Conservation (phyloP, 345 rosid species). For the Eucalyptus pumila region DNA sequence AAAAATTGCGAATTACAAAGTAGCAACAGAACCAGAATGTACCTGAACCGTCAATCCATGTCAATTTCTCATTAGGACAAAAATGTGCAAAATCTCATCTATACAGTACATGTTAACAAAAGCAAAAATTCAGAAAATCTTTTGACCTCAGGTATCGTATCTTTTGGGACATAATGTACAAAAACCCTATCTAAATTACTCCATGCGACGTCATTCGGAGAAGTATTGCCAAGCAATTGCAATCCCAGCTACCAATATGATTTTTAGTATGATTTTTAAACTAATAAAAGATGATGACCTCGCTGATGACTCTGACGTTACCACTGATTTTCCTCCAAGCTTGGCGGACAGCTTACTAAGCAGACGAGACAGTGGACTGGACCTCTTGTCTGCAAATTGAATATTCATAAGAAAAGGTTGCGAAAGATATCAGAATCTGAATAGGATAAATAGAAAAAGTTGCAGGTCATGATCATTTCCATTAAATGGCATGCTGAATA, state of each 20-base stretch:
- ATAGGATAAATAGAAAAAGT: neutral
- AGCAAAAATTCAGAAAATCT: neutral
- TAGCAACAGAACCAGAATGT: neutral
- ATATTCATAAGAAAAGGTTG: neutral
- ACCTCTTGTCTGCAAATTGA: constrained; percentile 29
- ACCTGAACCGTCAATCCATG: neutral
- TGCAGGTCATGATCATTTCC: neutral
- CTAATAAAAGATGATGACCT: constrained; percentile 14
- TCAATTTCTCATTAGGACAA: neutral
- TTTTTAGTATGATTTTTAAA: constrained; percentile 33
- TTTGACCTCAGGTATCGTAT: neutral
- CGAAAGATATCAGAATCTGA: neutral
- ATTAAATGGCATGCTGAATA: neutral
- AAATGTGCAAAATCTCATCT: neutral
- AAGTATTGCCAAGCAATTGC: constrained; percentile 71
- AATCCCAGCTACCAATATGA: constrained; percentile 42
- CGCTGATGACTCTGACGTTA: constrained; percentile 1
- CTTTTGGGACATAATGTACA: constrained; percentile 7
- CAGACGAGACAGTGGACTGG: constrained; percentile 21
- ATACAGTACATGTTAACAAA: neutral
- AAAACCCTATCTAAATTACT: neutral
- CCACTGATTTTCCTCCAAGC: constrained; percentile 41
- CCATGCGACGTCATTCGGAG: constrained; percentile 1
- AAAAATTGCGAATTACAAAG: neutral
- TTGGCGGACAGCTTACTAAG: constrained; percentile 36